A percentile compares a stretch with the other conserved stretches of the same genome.
These are phyloP conservation scores for Choiromyces venosus DNA, from an alignment of 495 filamentous ascomycete species.

Conservation along the genomic window DNA sequence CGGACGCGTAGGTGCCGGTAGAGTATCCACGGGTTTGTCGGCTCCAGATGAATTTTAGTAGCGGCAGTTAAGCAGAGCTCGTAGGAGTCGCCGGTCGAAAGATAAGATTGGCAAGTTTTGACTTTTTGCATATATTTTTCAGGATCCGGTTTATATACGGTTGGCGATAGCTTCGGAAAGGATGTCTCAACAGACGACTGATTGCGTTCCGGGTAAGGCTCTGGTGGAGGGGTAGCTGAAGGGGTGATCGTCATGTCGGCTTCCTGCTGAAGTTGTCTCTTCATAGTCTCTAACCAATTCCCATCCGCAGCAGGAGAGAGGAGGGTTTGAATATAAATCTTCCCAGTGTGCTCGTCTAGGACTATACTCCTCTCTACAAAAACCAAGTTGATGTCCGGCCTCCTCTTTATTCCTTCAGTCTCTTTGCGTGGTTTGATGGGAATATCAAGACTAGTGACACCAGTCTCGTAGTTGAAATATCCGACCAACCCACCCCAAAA, in stretches of 20 bases:
- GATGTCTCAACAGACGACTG: constrained; percentile 49
- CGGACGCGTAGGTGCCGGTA: constrained; percentile 63
- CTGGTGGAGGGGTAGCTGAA: constrained; percentile 28
- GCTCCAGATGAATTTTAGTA: constrained; percentile 54
- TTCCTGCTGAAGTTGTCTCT: constrained; percentile 21
- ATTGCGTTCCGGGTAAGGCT: constrained; percentile 35
- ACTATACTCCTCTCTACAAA: constrained; percentile 78
- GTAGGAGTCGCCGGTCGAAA: constrained; percentile 79
- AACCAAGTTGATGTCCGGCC: constrained; percentile 68
- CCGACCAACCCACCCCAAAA: constrained; percentile 92
- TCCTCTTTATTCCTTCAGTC: neutral
- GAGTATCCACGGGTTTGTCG: constrained; percentile 56
- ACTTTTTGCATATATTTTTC: constrained; percentile 43
- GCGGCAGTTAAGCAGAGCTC: constrained; percentile 84
- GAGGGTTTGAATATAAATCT: constrained; percentile 62
- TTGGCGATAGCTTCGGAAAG: neutral
- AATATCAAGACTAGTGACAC: constrained; percentile 59
- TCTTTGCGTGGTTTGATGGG: constrained; percentile 18
- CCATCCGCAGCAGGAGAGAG: constrained; percentile 42
- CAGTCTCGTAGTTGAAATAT: constrained; percentile 83
- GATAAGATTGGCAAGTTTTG: constrained; percentile 60
- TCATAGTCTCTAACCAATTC: constrained; percentile 29
- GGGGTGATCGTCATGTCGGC: constrained; percentile 29
- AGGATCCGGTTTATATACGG: constrained; percentile 52
- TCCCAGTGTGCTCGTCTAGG: constrained; percentile 61